Evolutionary conservation across 768 basidiomycete species (phyloP).

Genomic region (Gymnopilus junonius): DNA sequence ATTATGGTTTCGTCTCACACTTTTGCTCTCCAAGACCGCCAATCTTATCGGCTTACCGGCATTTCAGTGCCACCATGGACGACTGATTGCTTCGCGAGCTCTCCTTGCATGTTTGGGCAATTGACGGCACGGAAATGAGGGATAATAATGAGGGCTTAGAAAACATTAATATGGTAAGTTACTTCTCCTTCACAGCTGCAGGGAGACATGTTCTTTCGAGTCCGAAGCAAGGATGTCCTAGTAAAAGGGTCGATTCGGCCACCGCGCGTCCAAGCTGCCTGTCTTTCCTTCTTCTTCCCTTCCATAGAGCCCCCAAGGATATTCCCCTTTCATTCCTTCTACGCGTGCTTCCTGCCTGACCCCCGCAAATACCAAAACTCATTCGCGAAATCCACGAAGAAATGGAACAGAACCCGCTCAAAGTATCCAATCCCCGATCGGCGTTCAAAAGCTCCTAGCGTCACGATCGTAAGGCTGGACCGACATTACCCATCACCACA

Average conservation of each 20-base stretch:
- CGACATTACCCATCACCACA: constrained; percentile 16
- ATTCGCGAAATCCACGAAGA: not conserved
- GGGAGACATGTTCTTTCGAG: not conserved
- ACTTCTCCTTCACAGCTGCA: too few relatives aligned
- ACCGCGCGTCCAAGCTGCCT: not conserved
- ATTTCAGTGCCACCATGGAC: too few relatives aligned
- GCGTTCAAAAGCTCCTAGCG: constrained; percentile 22
- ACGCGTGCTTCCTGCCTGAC: not conserved
- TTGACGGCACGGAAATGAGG: not conserved
- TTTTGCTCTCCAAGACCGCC: not conserved
- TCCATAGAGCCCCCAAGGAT: not conserved
- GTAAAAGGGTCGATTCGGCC: constrained; percentile 27
- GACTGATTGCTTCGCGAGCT: too few relatives aligned
- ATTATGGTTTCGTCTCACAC: too few relatives aligned
- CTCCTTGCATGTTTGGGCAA: too few relatives aligned
- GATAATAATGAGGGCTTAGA: not conserved
- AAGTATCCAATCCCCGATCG: constrained; percentile 28
- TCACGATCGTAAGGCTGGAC: constrained; percentile 30
- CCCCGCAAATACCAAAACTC: not conserved
- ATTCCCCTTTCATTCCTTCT: not conserved
- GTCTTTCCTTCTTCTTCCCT: not conserved
- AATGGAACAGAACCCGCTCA: constrained; percentile 15
- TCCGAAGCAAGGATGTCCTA: constrained; percentile 19
- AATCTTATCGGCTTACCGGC: too few relatives aligned
- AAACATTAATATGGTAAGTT: not conserved